These are phyloP conservation scores for Xylaria sp. DNA, from an alignment of 2,329 filamentous ascomycete species.

Conservation along the genomic window DNA sequence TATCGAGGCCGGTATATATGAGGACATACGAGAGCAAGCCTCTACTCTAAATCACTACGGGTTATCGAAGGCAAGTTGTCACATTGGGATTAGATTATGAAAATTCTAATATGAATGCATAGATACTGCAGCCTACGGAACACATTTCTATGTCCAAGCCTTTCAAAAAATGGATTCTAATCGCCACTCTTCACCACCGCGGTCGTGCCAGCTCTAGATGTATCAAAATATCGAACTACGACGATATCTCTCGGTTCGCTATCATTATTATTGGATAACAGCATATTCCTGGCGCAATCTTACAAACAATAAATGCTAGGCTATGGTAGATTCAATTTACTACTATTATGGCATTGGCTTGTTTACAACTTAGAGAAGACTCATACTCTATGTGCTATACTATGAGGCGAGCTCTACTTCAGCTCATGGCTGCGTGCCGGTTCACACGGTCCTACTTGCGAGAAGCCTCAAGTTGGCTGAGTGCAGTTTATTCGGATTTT, in stretches of 20 bases:
- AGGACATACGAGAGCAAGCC: not conserved
- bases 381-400: not conserved
- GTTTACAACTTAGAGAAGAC: not conserved
- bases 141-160: not conserved
- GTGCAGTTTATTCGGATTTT: too few species aligned
- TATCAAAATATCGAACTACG: not conserved
- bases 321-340: not conserved
- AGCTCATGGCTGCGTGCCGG: not conserved
- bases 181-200: not conserved
- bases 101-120: not conserved
- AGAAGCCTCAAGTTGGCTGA: not conserved
- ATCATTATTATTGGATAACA: not conserved
- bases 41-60: not conserved
- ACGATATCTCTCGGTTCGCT: not conserved
- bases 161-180: not conserved
- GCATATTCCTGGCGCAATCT: not conserved
- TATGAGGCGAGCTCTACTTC: not conserved
- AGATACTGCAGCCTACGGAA: not conserved
- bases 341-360: not conserved
- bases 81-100: not conserved
- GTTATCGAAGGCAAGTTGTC: constrained; percentile 10
- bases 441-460: not conserved
- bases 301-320: not conserved
- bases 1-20: not conserved
- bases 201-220: not conserved